Evolutionary conservation across 139 green algal species (phyloP), one percentile per base, ranked within the genome.

Genomic region (Chlorella vulgaris): DNA sequence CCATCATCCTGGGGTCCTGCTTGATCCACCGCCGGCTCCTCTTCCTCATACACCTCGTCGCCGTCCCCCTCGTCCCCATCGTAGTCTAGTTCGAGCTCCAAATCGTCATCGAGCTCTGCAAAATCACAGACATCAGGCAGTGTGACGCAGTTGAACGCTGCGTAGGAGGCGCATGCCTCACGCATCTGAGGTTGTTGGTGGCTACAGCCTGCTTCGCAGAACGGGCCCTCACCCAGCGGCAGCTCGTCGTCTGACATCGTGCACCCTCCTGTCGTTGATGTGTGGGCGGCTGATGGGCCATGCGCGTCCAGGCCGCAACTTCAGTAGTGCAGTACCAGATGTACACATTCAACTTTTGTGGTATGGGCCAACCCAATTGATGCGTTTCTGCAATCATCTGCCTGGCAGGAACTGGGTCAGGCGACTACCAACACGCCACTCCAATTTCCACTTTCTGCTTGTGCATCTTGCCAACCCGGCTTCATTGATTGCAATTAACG

Each of bases 51-150:
- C 62, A 42, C 62, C 2, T 78, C 71, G 21, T 35, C 47, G 36
- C 26, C 66, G n/a, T 51, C 82, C 19, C 24, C 61, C 35, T 86
- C 74, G 0, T 78, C 82, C 21, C 50, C 80, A 7, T 86, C 82
- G 43, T 83, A 86, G 39, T 74, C 50, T 28, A 86, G 71, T 50
- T 86, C 82, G n/a, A 86, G 62, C 18, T 85, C 80, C 29, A 85
- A 53, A 15, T 80, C 80, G 53, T 85, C 80, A 58, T 74, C 80
- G 24, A 65, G 22, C 43, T 76, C 69, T 76, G 69, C 69, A 42
- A 3, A 28, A 79, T 74, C 60, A 67, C 61, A 69, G 28, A 10
- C 47, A 55, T 55, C 47, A 55, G 47, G 47, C 47, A 55, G 18
- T 65, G 18, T 8, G 15, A 65, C 15, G 55, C n/a, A 65, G 55